Evolutionary conservation across 2,329 filamentous ascomycete species (phyloP), one percentile per base, ranked within the genome.

Genomic region (Didymosphaeria variabile): DNA sequence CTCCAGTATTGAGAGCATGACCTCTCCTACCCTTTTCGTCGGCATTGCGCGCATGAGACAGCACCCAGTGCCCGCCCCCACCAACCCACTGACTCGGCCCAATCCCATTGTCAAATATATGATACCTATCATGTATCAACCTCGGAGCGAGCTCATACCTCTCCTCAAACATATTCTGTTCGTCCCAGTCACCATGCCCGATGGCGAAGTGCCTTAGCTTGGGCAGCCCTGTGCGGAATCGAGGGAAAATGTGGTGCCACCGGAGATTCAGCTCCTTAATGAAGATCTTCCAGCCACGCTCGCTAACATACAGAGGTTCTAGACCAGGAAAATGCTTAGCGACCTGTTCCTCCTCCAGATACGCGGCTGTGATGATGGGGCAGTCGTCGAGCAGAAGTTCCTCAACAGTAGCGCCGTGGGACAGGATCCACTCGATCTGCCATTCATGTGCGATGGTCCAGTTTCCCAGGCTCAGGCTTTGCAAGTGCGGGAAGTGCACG

Each of bases 391-490:
- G 70, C 13, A 80, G 77, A 0, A 85, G 66, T 44, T 80, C 75
- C 15, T 77, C 62, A 0, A 85, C 70, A 0, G 80, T 81, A 0
- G 60, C 13, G 5, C 67, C 72, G 3, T 84, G 72, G 0, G 75
- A 76, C 0, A 80, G 59, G 4, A 85, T 77, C 82, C 82, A 85
- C 10, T 80, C 79, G 0, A 84, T 66, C 56, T 85, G 82, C 73
- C 77, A 80, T 21, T 83, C 77, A 36, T 83, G 76, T 5, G 75
- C 74, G 51, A 85, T 83, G 3, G 76, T 72, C 21, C 78, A 81
- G 1, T 78, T 79, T 0, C 80, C 80, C 0, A 85, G 63, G 0
- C 75, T 70, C 0, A 85, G 72, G 0, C 77, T 72, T 34, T 75
- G 74, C 5, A 85, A 76, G 0, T 73, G 67, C 0, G 80, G 80